Base-by-base conservation (phyloP, 495 filamentous ascomycete species). In the Cladorrhinum samala region DNA sequence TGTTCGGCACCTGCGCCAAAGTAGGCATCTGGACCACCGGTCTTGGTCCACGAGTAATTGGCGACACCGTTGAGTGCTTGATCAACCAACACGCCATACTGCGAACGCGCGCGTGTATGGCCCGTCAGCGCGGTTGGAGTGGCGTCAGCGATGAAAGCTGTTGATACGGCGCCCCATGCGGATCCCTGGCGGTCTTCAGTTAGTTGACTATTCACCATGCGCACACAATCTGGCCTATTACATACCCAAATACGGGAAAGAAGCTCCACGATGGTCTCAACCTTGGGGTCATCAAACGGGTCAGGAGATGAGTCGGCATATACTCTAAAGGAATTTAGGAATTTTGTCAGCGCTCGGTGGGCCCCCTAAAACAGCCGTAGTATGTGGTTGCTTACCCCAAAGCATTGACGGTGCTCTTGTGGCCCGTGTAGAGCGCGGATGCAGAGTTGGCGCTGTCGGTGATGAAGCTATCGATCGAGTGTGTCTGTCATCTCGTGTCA, bases 381-480 rank as follows among this genome's bases (percentile, higher is more conserved):
- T n/a, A n/a, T n/a, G n/a, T n/a, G n/a, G n/a, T n/a, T 8, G 47
- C 68, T 62, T 55, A 72, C 72, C 82, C 81, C 64, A 89, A 75
- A 20, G 83, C 83, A 56, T 89, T 87, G 54, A 86, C 84, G 0
- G 81, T 82, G 46, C 76, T 81, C 75, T 89, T 89, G 68, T 89
- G 86, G 21, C 86, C 86, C 3, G 80, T 75, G 66, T 89, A 89
- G 17, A 89, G 71, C 7, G 86, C 84, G 7, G 83, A 85, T 0
- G 86, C 86, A 16, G 80, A 85, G 71, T 88, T 89, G 58, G 86
- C 86, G 19, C 82, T 85, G 67, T 88, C 86, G 18, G 86, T 88
- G 68, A 89, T 88, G 70, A 83, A 89, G 19, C 72, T 76, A 67
- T 88, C 85, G 65, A 89, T 76, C 2, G 85, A 88, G 67, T 89